Percentiles rank a stretch among this genome's conserved stretches.
These are phyloP conservation scores for Trametes cingulata DNA, from an alignment of 768 basidiomycete species.

Conservation along the genomic window DNA sequence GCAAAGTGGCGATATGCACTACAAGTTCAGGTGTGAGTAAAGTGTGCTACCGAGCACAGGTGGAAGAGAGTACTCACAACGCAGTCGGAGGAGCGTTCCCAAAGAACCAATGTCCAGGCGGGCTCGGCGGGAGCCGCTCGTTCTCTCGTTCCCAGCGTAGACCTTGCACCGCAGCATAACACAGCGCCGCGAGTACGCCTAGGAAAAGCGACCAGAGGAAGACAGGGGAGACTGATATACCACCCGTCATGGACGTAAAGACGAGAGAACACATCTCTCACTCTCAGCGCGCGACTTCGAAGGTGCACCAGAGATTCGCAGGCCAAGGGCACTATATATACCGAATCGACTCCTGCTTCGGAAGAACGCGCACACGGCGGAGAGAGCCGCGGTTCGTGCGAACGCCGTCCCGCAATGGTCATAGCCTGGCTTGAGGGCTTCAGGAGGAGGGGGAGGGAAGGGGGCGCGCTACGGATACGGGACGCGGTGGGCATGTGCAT, in stretches of 20 bases:
- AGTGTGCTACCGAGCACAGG: not conserved
- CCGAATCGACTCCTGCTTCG: not conserved
- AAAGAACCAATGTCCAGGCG: slow-evolving; percentile 25
- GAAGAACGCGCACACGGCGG: not conserved
- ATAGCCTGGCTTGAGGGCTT: no score
- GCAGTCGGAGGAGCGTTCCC: slow-evolving; percentile 17
- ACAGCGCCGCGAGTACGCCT: not conserved
- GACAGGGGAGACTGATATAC: not conserved
- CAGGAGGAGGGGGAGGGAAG: no score
- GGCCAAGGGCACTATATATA: not conserved
- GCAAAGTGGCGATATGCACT: slow-evolving; percentile 31
- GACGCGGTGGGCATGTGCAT: no score
- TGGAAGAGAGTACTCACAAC: not conserved
- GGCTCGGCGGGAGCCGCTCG: slow-evolving; percentile 21
- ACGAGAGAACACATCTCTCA: not conserved
- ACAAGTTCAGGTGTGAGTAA: not conserved
- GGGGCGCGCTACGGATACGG: no score
- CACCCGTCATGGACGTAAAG: not conserved
- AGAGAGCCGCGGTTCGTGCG: not conserved
- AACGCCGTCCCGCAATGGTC: not conserved
- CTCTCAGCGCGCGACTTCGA: not conserved
- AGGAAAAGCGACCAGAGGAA: not conserved
- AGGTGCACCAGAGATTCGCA: no score
- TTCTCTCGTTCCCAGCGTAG: not conserved
- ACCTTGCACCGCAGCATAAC: not conserved